A percentile compares a stretch with the other conserved stretches of the same genome.
These are phyloP conservation scores for Chrysanthemum makinoi DNA, from an alignment of 129 eudicot genomes.

Conservation along the genomic window DNA sequence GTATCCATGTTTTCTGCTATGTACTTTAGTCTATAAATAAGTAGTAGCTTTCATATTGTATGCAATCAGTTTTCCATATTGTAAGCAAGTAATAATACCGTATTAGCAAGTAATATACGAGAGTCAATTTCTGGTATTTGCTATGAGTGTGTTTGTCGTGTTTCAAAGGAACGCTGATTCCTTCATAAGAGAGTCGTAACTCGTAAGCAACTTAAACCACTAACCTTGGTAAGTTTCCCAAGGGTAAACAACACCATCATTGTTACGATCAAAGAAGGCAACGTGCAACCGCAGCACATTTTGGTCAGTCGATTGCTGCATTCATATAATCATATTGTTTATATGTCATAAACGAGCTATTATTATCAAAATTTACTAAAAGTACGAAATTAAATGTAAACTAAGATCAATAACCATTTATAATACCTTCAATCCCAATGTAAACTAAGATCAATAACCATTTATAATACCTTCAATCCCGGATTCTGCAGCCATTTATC, in stretches of 20 bases:
- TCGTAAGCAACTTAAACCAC: neutral
- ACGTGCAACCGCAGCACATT: conserved; percentile 50
- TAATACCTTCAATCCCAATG: conserved; percentile 2
- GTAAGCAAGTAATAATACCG: no score
- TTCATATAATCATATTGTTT: neutral
- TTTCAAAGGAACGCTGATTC: no score
- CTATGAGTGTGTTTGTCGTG: no score
- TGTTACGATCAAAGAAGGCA: conserved; percentile 61
- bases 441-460: neutral
- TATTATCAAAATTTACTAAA: neutral
- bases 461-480: conserved; percentile 9
- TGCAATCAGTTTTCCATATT: no score
- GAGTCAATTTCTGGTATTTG: no score
- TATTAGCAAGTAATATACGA: no score
- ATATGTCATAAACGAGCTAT: no score
- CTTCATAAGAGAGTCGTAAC: neutral
- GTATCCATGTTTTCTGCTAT: no score
- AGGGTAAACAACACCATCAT: conserved; percentile 62
- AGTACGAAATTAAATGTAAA: neutral
- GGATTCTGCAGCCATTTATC: neutral
- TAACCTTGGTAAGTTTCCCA: conserved; percentile 65
- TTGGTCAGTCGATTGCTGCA: conserved; percentile 34
- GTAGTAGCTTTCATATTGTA: no score
- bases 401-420: neutral
- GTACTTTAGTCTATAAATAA: no score